A percentile compares a stretch with the other conserved stretches of the same genome.
Conservation (phyloP, 208 protist species). For the Leishmania martiniquensis region DNA sequence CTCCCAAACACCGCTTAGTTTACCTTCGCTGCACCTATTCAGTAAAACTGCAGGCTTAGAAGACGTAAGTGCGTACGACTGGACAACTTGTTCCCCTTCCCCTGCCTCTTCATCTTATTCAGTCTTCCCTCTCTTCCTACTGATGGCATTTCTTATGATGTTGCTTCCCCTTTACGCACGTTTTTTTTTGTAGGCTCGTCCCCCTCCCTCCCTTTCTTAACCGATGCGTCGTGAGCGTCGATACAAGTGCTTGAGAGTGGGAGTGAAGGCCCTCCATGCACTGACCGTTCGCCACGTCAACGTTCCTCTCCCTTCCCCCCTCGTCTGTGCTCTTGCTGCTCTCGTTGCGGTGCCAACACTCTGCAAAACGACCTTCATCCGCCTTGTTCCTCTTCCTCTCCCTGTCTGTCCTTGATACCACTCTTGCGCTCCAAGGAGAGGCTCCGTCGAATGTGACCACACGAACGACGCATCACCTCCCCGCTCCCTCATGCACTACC, state of each 20-base stretch:
- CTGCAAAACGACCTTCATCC: not conserved
- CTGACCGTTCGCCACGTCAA: not conserved
- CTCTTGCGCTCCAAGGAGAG: not conserved
- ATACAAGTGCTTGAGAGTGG: not conserved
- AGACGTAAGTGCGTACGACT: constrained; percentile 4
- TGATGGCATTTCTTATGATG: not conserved
- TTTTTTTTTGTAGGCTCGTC: not conserved
- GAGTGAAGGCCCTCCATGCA: not conserved
- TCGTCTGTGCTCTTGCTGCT: no score
- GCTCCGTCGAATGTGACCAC: not conserved
- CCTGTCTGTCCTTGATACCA: not conserved
- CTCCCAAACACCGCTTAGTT: not conserved
- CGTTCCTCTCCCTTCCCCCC: not conserved
- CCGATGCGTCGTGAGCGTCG: not conserved
- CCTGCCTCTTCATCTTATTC: constrained; percentile 12
- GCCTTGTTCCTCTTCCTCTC: not conserved
- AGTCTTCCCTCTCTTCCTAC: not conserved
- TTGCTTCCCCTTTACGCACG: not conserved
- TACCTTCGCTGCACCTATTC: not conserved
- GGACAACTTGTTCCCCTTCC: not conserved
- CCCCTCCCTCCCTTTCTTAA: not conserved
- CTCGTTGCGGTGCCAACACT: not conserved
- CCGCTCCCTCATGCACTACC: not conserved
- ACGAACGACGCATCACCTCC: not conserved
- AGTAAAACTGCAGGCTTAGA: not conserved